phyloP scores from a whole-genome alignment of 2,329 filamentous ascomycete genomes.

The Botryotinia convoluta region DNA sequence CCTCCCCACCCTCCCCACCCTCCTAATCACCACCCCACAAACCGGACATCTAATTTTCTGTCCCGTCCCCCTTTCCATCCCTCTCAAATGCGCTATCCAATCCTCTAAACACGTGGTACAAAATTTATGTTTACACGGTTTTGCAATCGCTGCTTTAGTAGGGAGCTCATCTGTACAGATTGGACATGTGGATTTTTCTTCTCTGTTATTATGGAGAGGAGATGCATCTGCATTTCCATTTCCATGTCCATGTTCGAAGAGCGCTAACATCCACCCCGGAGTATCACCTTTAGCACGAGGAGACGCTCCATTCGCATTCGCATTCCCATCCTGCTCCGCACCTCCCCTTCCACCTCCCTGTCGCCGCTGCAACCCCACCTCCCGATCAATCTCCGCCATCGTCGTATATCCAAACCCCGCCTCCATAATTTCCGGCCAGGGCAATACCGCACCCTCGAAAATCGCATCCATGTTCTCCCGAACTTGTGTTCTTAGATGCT shows the following conservation, averaged over 20 bases:
- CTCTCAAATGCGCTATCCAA: not conserved
- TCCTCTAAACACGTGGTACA: not conserved
- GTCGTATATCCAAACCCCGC: not conserved
- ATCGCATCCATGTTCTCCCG: not conserved
- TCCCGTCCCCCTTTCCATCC: not conserved
- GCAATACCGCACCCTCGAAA: not conserved
- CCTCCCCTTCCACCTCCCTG: too few relatives aligned
- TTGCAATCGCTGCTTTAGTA: not conserved
- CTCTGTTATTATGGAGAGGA: accelerated
- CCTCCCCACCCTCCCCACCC: too few relatives aligned
- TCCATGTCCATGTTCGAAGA: not conserved
- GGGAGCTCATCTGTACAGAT: not conserved
- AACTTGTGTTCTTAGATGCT: not conserved
- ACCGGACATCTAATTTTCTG: not conserved
- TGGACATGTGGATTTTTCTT: not conserved
- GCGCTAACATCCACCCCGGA: not conserved
- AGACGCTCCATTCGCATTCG: not conserved
- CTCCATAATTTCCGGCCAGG: not conserved
- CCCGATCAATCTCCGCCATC: not conserved
- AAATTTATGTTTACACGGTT: not conserved
- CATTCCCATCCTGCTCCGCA: not conserved
- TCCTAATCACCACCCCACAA: not conserved
- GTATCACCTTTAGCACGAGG: not conserved
- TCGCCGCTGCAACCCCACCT: not conserved
- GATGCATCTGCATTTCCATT: not conserved